These are phyloP conservation scores for Cucurbitaria berberidis DNA, from an alignment of 2,329 filamentous ascomycete species.

Conservation along the genomic window DNA sequence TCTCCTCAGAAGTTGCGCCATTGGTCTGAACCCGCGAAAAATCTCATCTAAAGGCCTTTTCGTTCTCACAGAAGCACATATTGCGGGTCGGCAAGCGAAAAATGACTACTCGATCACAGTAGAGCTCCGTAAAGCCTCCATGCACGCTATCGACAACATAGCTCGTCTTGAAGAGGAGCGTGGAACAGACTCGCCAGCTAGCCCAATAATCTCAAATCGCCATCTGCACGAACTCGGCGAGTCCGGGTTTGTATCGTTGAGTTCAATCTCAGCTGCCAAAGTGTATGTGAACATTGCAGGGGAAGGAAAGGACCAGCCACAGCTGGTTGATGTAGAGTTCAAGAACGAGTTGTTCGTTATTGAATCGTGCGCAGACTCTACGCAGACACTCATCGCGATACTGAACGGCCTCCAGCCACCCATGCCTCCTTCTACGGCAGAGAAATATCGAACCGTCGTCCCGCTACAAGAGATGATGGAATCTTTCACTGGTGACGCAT, in stretches of 20 bases:
- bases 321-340: conserved; percentile 78
- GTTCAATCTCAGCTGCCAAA: conserved; percentile 83
- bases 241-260: conserved; percentile 83
- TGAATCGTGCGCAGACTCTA: conserved; percentile 96
- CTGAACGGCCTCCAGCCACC: conserved; percentile 83
- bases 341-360: conserved; percentile 86
- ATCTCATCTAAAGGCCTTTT: conserved; percentile 77
- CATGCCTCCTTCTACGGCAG: conserved; percentile 77
- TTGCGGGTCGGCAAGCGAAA: conserved; percentile 71
- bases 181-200: conserved; percentile 11
- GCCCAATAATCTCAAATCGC: conserved; percentile 36
- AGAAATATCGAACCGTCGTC: conserved; percentile 86
- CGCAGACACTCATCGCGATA: conserved; percentile 83
- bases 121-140: conserved; percentile 77
- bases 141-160: conserved; percentile 82
- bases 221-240: conserved; percentile 60
- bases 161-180: conserved; percentile 51
- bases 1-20: conserved; percentile 77
- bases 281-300: conserved; percentile 67
- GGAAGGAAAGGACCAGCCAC: conserved; percentile 63
- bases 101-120: conserved; percentile 68
- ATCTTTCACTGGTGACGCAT: conserved; percentile 87
- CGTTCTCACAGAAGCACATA: conserved; percentile 76
- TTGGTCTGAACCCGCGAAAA: conserved; percentile 83
- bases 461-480: conserved; percentile 87